Percentiles rank a stretch among this genome's conserved stretches.
These are phyloP conservation scores for Irpex sp. DNA, from an alignment of 1,284 basidiomycete genomes.

Conservation along the genomic window DNA sequence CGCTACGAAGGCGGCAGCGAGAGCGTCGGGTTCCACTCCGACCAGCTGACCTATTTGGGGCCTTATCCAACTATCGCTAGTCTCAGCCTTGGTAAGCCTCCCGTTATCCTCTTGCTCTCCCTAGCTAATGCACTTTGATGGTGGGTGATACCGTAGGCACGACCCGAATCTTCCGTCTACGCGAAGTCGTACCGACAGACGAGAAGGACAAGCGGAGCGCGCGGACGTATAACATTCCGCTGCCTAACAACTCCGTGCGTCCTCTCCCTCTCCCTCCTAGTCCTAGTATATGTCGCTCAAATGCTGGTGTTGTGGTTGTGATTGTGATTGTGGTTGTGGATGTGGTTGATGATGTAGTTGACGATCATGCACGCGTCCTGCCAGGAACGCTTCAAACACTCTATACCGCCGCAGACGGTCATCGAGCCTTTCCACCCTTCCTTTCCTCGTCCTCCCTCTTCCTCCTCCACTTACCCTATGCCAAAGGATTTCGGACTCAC, in stretches of 20 bases:
- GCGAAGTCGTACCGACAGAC: slow-evolving; percentile 65
- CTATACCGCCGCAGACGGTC: slow-evolving; percentile 70
- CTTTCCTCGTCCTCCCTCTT: slow-evolving; percentile 36
- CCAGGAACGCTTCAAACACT: slow-evolving; percentile 88
- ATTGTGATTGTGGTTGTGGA: slow-evolving; percentile 5
- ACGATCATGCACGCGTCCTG: slow-evolving; percentile 91
- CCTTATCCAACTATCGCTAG: slow-evolving; percentile 93
- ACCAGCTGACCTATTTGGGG: slow-evolving; percentile 75
- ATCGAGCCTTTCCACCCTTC: slow-evolving; percentile 76
- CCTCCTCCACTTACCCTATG: not conserved
- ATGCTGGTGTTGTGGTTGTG: not conserved
- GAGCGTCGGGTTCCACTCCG: slow-evolving; percentile 85
- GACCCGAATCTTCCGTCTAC: slow-evolving; percentile 70
- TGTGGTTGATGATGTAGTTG: slow-evolving; percentile 39
- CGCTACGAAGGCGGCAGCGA: slow-evolving; percentile 85
- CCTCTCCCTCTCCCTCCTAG: too few species aligned
- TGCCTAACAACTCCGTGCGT: slow-evolving; percentile 81
- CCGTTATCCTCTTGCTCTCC: not conserved
- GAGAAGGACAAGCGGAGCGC: slow-evolving; percentile 52
- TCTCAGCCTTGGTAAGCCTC: slow-evolving; percentile 73
- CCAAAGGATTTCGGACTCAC: not conserved
- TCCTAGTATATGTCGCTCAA: not conserved
- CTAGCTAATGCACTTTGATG: not conserved
- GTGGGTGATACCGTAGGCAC: slow-evolving; percentile 45
- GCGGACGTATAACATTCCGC: slow-evolving; percentile 79